phyloP scores from a whole-genome alignment of 1,139 yeast species.

The Meyerozyma guilliermondii region DNA sequence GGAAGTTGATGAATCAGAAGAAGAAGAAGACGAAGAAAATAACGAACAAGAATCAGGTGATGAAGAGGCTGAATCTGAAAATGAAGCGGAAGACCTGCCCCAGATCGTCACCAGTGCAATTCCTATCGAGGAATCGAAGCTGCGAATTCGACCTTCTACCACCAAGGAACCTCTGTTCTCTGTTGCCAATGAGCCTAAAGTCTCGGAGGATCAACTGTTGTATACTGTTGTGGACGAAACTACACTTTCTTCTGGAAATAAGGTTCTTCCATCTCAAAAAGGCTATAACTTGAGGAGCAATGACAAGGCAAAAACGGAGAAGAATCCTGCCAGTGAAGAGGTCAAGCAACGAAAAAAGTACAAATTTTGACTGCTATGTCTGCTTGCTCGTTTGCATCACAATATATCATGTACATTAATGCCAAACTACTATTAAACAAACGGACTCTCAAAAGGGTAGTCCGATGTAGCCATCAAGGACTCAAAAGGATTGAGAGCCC shows the following conservation, averaged over 20 bases:
- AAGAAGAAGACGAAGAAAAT: constrained; percentile 4
- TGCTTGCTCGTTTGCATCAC: too few relatives aligned
- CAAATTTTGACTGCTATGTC: constrained; percentile 7
- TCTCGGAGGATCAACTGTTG: constrained; percentile 10
- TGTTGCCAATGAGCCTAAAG: not conserved
- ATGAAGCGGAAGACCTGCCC: constrained; percentile 1
- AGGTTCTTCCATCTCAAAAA: constrained; percentile 14
- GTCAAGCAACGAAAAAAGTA: constrained; percentile 5
- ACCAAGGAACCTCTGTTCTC: not conserved
- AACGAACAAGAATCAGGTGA: not conserved
- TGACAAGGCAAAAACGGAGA: constrained; percentile 4
- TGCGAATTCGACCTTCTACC: not conserved
- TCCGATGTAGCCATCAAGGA: constrained; percentile 14
- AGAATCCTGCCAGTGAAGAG: constrained; percentile 1
- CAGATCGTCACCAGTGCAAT: not conserved
- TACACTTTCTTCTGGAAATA: constrained; percentile 9
- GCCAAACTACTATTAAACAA: not conserved
- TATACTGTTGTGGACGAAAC: constrained; percentile 29
- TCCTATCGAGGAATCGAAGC: not conserved
- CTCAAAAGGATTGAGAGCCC: constrained; percentile 25
- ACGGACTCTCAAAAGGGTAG: constrained; percentile 5
- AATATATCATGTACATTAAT: too few relatives aligned
- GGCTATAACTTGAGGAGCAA: constrained; percentile 15
- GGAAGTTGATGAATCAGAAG: constrained; percentile 12
- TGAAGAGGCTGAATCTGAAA: not conserved